phyloP scores from a whole-genome alignment of 1,139 yeast species.

The Zhuliangozyma blackwelliae region DNA sequence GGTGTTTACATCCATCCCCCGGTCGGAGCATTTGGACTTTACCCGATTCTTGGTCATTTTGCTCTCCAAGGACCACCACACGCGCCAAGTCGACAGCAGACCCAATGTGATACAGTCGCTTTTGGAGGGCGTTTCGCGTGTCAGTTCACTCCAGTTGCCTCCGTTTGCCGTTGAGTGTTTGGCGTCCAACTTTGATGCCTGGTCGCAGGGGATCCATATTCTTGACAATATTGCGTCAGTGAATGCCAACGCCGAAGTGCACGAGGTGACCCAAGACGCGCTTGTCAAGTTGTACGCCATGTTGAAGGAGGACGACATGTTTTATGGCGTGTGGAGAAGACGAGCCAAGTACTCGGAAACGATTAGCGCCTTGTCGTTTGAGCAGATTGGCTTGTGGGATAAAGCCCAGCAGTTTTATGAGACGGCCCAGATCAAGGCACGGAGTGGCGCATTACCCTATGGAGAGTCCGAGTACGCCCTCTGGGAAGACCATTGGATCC shows the following conservation, averaged over 20 bases:
- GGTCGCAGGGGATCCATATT: constrained; percentile 85
- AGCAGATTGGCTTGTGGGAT: constrained; percentile 94
- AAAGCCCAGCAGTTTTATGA: constrained; percentile 92
- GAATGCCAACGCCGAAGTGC: constrained; percentile 66
- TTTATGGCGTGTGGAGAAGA: constrained; percentile 96
- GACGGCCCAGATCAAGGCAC: constrained; percentile 94
- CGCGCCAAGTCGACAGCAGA: constrained; percentile 78
- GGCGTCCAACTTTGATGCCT: constrained; percentile 82
- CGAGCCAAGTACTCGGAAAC: constrained; percentile 93
- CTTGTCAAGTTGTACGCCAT: constrained; percentile 83
- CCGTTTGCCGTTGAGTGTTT: constrained; percentile 90
- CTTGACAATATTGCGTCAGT: constrained; percentile 71
- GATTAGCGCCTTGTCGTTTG: constrained; percentile 86
- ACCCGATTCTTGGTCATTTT: constrained; percentile 74
- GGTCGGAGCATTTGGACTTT: constrained; percentile 79
- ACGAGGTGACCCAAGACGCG: constrained; percentile 88
- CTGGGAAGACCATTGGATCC: constrained; percentile 99
- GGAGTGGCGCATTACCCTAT: constrained; percentile 93
- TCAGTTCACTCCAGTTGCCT: constrained; percentile 77
- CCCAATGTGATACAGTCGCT: constrained; percentile 87
- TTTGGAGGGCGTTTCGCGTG: constrained; percentile 72
- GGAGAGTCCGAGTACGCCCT: constrained; percentile 92
- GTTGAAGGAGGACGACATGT: constrained; percentile 92
- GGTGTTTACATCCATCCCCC: constrained; percentile 68
- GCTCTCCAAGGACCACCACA: constrained; percentile 86